These are phyloP conservation scores for Vicia faba DNA, from an alignment of 306 rosid genomes.

Conservation along the genomic window DNA sequence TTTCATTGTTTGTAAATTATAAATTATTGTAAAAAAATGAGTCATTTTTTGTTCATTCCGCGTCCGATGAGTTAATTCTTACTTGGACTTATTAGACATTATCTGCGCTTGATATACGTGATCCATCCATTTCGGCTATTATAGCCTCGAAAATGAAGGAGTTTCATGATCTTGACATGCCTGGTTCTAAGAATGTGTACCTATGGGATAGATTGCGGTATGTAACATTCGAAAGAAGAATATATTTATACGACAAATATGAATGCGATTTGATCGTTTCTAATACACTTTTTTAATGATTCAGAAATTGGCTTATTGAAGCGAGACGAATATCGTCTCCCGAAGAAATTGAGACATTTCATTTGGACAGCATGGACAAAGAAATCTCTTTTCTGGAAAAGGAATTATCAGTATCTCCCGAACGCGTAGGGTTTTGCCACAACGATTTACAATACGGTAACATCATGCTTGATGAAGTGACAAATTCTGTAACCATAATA, in stretches of 20 bases:
- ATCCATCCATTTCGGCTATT: slow-evolving; percentile 64
- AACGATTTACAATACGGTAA: slow-evolving; percentile 88
- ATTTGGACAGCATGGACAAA: slow-evolving; percentile 53
- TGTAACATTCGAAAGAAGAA: slow-evolving; percentile 10
- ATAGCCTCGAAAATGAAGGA: slow-evolving; percentile 77
- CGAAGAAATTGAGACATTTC: slow-evolving; percentile 59
- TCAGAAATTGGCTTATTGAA: slow-evolving; percentile 67
- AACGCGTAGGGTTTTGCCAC: slow-evolving; percentile 68
- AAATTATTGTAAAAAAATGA: too few relatives aligned
- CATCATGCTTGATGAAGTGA: slow-evolving; percentile 75
- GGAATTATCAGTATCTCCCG: slow-evolving; percentile 44
- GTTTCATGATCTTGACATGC: slow-evolving; percentile 77
- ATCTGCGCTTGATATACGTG: slow-evolving; percentile 73
- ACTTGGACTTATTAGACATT: slow-evolving; percentile 58
- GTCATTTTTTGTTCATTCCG: neutral
- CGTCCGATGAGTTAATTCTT: slow-evolving; percentile 1
- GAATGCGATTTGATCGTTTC: slow-evolving; percentile 14
- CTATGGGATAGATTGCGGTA: slow-evolving; percentile 80
- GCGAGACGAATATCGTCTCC: slow-evolving; percentile 53
- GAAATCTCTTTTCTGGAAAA: slow-evolving; percentile 62
- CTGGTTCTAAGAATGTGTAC: slow-evolving; percentile 63
- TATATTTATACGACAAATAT: slow-evolving; percentile 4
- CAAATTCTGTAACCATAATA: slow-evolving; percentile 61
- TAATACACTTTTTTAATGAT: slow-evolving; percentile 28
- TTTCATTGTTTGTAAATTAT: neutral